These are phyloP conservation scores for Penicillium bialowiezense DNA, from an alignment of 495 filamentous ascomycete genomes.

Conservation along the genomic window DNA sequence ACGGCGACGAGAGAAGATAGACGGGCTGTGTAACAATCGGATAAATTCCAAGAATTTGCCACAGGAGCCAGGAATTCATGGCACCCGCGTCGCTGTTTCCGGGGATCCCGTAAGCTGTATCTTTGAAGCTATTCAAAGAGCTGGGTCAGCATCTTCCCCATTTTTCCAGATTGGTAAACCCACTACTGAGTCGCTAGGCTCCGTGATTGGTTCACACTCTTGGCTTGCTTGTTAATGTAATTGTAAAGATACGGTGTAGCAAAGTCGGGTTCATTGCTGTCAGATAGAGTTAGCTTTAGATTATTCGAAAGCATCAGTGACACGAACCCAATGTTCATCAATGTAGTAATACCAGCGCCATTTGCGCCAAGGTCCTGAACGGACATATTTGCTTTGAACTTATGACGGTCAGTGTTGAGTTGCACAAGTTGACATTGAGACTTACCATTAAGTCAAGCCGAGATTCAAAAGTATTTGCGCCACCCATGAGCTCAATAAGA, in stretches of 20 bases:
- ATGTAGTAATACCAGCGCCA: slow-evolving; percentile 36
- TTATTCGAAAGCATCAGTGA: background rate
- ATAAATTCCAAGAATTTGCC: slow-evolving; percentile 70
- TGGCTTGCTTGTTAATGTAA: slow-evolving; percentile 60
- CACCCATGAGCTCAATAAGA: slow-evolving; percentile 57
- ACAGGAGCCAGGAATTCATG: slow-evolving; percentile 67
- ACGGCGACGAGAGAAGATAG: slow-evolving; percentile 62
- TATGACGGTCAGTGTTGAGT: background rate
- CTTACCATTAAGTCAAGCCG: slow-evolving; percentile 50
- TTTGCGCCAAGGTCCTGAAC: slow-evolving; percentile 32
- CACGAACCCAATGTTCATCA: slow-evolving; percentile 50
- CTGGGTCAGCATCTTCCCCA: background rate
- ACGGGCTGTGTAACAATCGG: slow-evolving; percentile 63
- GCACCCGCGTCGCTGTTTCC: slow-evolving; percentile 69
- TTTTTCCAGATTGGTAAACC: slow-evolving; percentile 8
- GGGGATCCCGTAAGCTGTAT: slow-evolving; percentile 52
- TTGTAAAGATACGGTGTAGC: slow-evolving; percentile 66
- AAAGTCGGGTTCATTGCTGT: slow-evolving; percentile 63
- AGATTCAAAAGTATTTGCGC: slow-evolving; percentile 50
- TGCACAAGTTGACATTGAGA: background rate
- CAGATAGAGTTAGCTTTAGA: background rate
- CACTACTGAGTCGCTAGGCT: slow-evolving; percentile 56
- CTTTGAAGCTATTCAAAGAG: slow-evolving; percentile 24
- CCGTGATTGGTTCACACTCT: slow-evolving; percentile 53
- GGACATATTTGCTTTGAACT: slow-evolving; percentile 36